phyloP scores from a whole-genome alignment of 352 stramenopile species.

The Pythium pectinolyticum region DNA sequence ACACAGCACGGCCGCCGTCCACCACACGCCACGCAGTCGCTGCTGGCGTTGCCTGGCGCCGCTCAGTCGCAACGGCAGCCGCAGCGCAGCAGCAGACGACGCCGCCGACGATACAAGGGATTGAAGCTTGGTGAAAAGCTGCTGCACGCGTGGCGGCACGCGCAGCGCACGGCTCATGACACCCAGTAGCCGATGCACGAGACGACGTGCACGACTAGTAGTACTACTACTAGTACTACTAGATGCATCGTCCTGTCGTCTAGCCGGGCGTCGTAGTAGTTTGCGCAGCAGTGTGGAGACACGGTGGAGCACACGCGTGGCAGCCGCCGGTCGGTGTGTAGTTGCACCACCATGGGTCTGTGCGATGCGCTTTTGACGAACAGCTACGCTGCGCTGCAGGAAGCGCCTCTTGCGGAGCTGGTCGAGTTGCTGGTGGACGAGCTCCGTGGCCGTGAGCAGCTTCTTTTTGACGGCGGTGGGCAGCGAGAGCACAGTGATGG shows the following conservation, averaged over 20 bases:
- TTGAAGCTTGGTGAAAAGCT: background rate
- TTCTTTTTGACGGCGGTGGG: conserved; percentile 6
- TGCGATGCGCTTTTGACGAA: background rate
- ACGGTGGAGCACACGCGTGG: background rate
- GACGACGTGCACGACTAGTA: too few relatives aligned
- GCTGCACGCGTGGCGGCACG: background rate
- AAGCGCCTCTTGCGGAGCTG: background rate
- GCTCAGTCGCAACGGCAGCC: too few relatives aligned
- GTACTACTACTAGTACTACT: too few relatives aligned
- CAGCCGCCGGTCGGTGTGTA: background rate
- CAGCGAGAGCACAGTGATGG: conserved; percentile 19
- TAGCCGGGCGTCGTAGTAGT: too few relatives aligned
- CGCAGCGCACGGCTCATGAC: background rate
- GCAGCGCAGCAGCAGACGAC: background rate
- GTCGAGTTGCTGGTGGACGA: conserved; percentile 3
- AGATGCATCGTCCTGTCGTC: too few relatives aligned
- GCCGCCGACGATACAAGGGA: background rate
- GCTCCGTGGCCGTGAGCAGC: background rate
- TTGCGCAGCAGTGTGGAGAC: background rate
- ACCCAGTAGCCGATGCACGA: background rate
- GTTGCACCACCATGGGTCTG: background rate
- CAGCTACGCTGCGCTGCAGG: background rate
- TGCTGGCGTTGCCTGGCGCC: background rate
- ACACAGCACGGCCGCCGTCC: background rate
- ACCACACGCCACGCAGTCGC: background rate